A percentile compares a stretch with the other conserved stretches of the same genome.
These are phyloP conservation scores for Phytopythium mirpurense DNA, from an alignment of 352 stramenopile species.

Conservation along the genomic window DNA sequence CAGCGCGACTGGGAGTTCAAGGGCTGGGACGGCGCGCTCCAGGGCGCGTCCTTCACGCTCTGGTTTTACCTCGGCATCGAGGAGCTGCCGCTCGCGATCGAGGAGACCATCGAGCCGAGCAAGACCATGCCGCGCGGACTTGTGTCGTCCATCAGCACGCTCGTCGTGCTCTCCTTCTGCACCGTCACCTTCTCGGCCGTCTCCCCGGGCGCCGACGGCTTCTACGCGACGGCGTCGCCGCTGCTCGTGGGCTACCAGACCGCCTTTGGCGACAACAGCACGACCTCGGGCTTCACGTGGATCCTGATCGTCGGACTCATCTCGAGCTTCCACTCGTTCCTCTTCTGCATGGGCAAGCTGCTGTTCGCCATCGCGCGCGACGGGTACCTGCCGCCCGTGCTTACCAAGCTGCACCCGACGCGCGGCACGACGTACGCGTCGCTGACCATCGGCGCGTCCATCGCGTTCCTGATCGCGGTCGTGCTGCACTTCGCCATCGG, in stretches of 20 bases:
- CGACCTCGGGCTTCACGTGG: slow-evolving; percentile 51
- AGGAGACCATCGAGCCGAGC: slow-evolving; percentile 53
- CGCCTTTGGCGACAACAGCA: slow-evolving; percentile 53
- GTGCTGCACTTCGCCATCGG: slow-evolving; percentile 52
- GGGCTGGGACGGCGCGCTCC: slow-evolving; percentile 36
- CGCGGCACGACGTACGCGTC: slow-evolving; percentile 37
- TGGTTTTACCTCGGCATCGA: slow-evolving; percentile 71
- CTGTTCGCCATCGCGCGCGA: slow-evolving; percentile 57
- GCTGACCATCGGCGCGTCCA: slow-evolving; percentile 29
- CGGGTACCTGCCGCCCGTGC: slow-evolving; percentile 39
- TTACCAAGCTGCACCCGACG: slow-evolving; percentile 46
- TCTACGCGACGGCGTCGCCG: slow-evolving; percentile 37
- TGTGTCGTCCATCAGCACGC: slow-evolving; percentile 40
- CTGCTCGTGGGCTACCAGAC: slow-evolving; percentile 50
- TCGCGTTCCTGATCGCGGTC: slow-evolving; percentile 34
- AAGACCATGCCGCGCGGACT: slow-evolving; percentile 59
- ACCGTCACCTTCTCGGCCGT: slow-evolving; percentile 60
- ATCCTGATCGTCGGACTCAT: slow-evolving; percentile 52
- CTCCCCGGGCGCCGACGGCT: slow-evolving; percentile 33
- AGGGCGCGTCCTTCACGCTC: slow-evolving; percentile 51
- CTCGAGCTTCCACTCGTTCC: slow-evolving; percentile 66
- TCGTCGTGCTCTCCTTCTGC: slow-evolving; percentile 47
- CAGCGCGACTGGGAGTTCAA: slow-evolving; percentile 56
- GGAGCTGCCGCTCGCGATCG: slow-evolving; percentile 51
- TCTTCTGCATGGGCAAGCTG: slow-evolving; percentile 63